These are phyloP conservation scores for Penicillium canescens DNA, from an alignment of 495 filamentous ascomycete species.

Conservation along the genomic window DNA sequence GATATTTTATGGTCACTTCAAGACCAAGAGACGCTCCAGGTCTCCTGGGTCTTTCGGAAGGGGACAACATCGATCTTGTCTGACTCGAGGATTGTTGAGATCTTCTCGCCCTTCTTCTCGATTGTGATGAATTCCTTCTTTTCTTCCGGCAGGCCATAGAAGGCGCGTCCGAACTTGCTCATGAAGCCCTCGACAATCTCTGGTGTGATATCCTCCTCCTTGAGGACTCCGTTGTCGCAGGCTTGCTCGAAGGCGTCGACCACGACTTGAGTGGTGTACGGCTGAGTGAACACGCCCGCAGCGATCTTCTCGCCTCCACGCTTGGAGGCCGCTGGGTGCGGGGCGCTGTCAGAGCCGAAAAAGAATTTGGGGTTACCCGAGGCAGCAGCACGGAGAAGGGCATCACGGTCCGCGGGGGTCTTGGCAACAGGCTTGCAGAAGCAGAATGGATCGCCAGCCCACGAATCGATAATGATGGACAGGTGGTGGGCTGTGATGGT, in stretches of 20 bases:
- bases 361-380: slow-evolving; percentile 80
- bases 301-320: slow-evolving; percentile 63
- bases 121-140: slow-evolving; percentile 61
- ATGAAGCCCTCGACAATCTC: slow-evolving; percentile 75
- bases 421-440: slow-evolving; percentile 90
- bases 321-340: slow-evolving; percentile 76
- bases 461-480: slow-evolving; percentile 74
- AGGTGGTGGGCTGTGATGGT: slow-evolving; percentile 78
- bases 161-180: slow-evolving; percentile 68
- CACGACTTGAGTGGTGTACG: slow-evolving; percentile 76
- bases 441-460: slow-evolving; percentile 71
- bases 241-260: slow-evolving; percentile 73
- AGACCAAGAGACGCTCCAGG: slow-evolving; percentile 59
- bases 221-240: slow-evolving; percentile 63
- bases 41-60: slow-evolving; percentile 65
- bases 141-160: slow-evolving; percentile 61
- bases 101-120: slow-evolving; percentile 59
- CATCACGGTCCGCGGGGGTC: slow-evolving; percentile 69
- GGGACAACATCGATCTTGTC: slow-evolving; percentile 66
- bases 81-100: slow-evolving; percentile 50
- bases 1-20: slow-evolving; percentile 10
- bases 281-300: slow-evolving; percentile 89
- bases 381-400: slow-evolving; percentile 67
- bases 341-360: slow-evolving; percentile 69
- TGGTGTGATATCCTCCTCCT: slow-evolving; percentile 65